Percentiles rank a stretch among this genome's conserved stretches.
phyloP scores from a whole-genome alignment of 2,329 filamentous ascomycete genomes.

The Podosphaera leucotricha region DNA sequence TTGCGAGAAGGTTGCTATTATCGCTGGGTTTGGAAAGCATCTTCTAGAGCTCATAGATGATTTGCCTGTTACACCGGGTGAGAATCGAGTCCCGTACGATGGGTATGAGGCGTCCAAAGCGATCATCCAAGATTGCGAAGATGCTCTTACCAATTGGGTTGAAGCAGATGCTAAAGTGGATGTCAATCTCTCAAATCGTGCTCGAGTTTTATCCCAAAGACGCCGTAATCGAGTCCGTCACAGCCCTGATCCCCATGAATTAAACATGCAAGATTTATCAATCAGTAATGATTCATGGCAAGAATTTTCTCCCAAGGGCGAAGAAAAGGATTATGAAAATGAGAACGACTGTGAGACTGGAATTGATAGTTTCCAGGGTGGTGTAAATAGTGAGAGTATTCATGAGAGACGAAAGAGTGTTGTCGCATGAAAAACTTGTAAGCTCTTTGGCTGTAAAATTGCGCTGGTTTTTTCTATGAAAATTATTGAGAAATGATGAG shows the following conservation, averaged over 20 bases:
- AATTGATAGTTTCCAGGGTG: constrained; percentile 17
- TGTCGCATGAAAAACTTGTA: constrained; percentile 13
- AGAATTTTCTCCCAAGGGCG: constrained; percentile 36
- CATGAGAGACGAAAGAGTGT: constrained; percentile 29
- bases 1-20: constrained; percentile 94
- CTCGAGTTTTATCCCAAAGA: constrained; percentile 70
- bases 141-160: constrained; percentile 93
- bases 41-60: constrained; percentile 93
- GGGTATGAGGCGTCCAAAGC: constrained; percentile 96
- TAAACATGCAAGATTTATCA: constrained; percentile 61
- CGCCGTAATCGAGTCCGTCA: constrained; percentile 49
- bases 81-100: constrained; percentile 88
- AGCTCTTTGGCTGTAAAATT: no score
- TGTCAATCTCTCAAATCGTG: constrained; percentile 66
- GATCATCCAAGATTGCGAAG: constrained; percentile 98
- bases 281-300: constrained; percentile 68
- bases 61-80: constrained; percentile 85
- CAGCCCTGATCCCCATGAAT: constrained; percentile 51
- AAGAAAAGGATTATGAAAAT: constrained; percentile 36
- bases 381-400: constrained; percentile 28
- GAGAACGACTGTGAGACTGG: constrained; percentile 26
- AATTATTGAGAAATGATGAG: no score
- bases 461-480: no score
- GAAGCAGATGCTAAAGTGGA: constrained; percentile 69
- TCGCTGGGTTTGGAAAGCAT: constrained; percentile 94